These are phyloP conservation scores for Zygoascus bituminiphila DNA, from an alignment of 805 yeast genomes.

Conservation along the genomic window DNA sequence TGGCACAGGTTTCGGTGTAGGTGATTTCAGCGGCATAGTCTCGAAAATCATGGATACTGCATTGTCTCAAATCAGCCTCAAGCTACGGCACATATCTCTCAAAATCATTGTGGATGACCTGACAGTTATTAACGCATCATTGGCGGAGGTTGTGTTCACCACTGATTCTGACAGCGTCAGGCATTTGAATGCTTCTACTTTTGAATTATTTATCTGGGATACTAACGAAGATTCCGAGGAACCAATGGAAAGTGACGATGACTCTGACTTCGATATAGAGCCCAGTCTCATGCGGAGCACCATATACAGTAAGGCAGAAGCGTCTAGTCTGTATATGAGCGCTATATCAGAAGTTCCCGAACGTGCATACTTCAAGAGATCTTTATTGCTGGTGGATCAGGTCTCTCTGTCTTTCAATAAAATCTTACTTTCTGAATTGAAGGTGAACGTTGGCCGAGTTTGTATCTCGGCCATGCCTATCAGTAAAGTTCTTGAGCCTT, in stretches of 20 bases:
- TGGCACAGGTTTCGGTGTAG: constrained; percentile 25
- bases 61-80: constrained; percentile 25
- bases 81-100: constrained; percentile 13
- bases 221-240: neutral
- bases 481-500: neutral
- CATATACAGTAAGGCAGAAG: constrained; percentile 59
- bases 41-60: constrained; percentile 33
- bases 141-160: constrained; percentile 2
- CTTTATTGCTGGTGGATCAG: neutral
- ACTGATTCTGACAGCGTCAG: constrained; percentile 7
- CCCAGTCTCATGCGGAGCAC: constrained; percentile 35
- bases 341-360: constrained; percentile 42
- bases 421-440: constrained; percentile 24
- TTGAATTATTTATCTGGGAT: constrained; percentile 5
- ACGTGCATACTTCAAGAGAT: neutral
- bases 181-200: neutral
- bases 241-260: neutral
- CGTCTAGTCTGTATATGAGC: constrained; percentile 67
- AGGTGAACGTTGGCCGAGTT: constrained; percentile 9
- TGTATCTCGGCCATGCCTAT: neutral
- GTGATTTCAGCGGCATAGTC: constrained; percentile 24
- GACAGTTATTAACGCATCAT: constrained; percentile 6
- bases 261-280: neutral
- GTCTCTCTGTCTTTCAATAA: constrained; percentile 15
- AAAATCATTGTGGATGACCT: constrained; percentile 18